Base-by-base conservation (phyloP, 192 early-diverging fungal genomes). In the Podila verticillata region DNA sequence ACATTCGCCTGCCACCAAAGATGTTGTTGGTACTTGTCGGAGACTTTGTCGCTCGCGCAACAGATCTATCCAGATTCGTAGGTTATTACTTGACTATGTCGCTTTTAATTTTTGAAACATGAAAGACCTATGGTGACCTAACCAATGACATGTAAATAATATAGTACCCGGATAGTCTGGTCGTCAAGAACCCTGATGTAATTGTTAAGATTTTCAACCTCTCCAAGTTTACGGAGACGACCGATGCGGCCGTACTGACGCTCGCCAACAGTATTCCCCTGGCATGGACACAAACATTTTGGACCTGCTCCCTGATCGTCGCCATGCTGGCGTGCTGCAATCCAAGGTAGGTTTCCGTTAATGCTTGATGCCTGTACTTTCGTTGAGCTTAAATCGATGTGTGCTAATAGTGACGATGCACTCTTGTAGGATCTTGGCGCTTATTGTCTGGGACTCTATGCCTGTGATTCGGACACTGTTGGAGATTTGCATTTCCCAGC, bases 381-480 rank as follows among this genome's bases (percentile, higher is more conserved):
- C n/a, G 13, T 3, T 44, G 39, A 17, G 6, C 4, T 44, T 44
- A 15, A 1, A 44, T 15, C 7, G 39, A 15, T 15, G 15, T 44
- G 39, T 44, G 39, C 15, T 44, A 44, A 44, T 44, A 3, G 7
- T 44, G 39, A 44, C 3, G 12, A 20, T 35, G 19, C 19, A 51
- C 7, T 49, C 26, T n/a, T 12, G 10, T 65, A 80, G 77, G 54
- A 72, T 80, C 26, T 60, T 80, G 3, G 77, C 77, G 12, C 61
- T 80, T 47, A 60, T 80, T 34, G 77, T 80, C 5, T 80, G 77
- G 77, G 77, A 80, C 60, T 80, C 77, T 20, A 80, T 80, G 77
- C 77, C 77, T 5, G 77, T 80, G 39, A 66, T 80, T 20, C 64
- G 77, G 5, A 65, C 66, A 8, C 61, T 80, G 10, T 26, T 80